Base-by-base conservation (phyloP, 768 basidiomycete species). In the Galerina marginata region DNA sequence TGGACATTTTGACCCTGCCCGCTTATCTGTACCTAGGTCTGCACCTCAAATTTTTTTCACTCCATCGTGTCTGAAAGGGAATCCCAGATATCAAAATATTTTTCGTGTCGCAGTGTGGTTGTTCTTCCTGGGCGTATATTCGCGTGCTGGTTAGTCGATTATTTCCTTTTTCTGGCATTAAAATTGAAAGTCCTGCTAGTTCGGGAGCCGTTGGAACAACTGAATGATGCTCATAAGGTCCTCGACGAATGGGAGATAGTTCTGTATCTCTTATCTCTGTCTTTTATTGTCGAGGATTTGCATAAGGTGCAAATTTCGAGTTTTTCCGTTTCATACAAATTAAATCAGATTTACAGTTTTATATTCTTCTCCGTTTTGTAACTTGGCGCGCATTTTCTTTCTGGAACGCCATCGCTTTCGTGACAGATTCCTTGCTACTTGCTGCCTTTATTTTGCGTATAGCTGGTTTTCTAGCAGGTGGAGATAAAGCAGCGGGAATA, bases 321-420 rank as follows among this genome's bases (percentile, higher is more conserved):
- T 15, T 14, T 26, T 10, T 12, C 15, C 6, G 23, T 12, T 26
- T 47, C 4, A 37, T 33, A 33, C 9, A 10, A 50, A 46, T 54
- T 29, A 16, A 48, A 51, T 16, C n/a, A 37, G 9, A 7, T 55
- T 50, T 37, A 7, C 20, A 94, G 92, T 80, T 92, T 56, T 87
- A 80, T 68, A 86, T 88, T 69, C 82, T 91, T 2, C 76, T 95
- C 16, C 79, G 84, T 2, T 88, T 94, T 64, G 89, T 89, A 37
- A 88, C 92, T 12, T 91, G 87, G 82, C 83, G 87, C n/a, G 88
- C 92, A 2, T 86, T 95, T 67, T 84, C 84, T 14, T 94, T 93
- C 71, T 94, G 92, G 93, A 86, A 84, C 57, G 65, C 83, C 26
- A 78, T 93, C 44, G 83, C 87, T 11, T 79, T 93, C 58, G 67